Evolutionary conservation across 75 land plant species (phyloP), one percentile per base, ranked within the genome.

Genomic region (Sequoiadendron giganteum): DNA sequence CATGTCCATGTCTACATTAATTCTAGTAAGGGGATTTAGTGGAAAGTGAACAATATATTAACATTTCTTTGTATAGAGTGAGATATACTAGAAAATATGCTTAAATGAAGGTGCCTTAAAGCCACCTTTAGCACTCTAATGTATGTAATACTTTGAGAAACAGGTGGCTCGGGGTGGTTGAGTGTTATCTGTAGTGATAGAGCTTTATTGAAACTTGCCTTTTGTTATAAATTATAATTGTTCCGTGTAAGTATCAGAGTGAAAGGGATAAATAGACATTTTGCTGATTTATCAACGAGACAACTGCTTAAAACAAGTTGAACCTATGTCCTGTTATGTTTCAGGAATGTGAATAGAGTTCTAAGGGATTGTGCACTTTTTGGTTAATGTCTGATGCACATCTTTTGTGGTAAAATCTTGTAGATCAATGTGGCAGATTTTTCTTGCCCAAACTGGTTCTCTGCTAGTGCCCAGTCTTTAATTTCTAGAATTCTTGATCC

Each of bases 361-460:
- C 45, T 40, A 78, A 38, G 43, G 45, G 81, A 78, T 78, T 42
- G 14, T 42, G 45, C 19, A 18, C 38, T 42, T 79, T 79, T 42
- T 42, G 16, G 21, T 80, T 80, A 1, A 42, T 80, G 21, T 19
- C 47, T 38, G 1, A 21, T 6, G 83, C 43, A 81, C 48, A 80
- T 7, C n/a, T 47, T n/a, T 45, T 82, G 84, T 82, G 84, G 47
- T 49, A 5, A 82, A 47, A 47, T 85, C 87, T 52, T 92, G 83
- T 91, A 97, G 99, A 94, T 97, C 39, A 96, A 94, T 89, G 91
- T 87, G 43, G 99, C 98, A 48, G 93, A 95, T n/a, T 98, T 95
- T 93, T 89, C 93, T 48, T 98, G 97, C 86, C 99, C 99, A 36
- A 84, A 91, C 58, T 98, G 99, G 99, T 98, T 98, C 90, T 97